A percentile compares a stretch with the other conserved stretches of the same genome.
phyloP scores from a whole-genome alignment of 192 early-diverging fungal species.

The Obelidium mucronatum region DNA sequence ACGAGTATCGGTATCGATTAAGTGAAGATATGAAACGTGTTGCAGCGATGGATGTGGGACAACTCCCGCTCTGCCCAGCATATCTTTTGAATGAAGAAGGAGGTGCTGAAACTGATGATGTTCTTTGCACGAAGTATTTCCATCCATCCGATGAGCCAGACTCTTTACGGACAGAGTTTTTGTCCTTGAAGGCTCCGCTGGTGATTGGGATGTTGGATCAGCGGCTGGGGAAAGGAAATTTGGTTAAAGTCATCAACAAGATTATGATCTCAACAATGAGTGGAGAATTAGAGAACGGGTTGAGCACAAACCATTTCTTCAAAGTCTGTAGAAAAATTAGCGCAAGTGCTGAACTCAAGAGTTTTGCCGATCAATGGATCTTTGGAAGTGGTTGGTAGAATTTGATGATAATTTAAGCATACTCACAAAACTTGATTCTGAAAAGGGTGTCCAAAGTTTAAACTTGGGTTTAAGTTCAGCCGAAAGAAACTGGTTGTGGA shows the following conservation, averaged over 20 bases:
- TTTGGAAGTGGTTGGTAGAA: conserved; percentile 72
- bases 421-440: not conserved
- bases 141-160: conserved; percentile 53
- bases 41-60: conserved; percentile 84
- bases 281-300: conserved; percentile 56
- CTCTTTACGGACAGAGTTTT: conserved; percentile 68
- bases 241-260: conserved; percentile 79
- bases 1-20: conserved; percentile 87
- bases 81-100: conserved; percentile 5
- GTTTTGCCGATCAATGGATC: conserved; percentile 94
- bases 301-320: conserved; percentile 66
- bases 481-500: conserved; percentile 97
- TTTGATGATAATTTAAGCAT: not conserved
- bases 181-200: conserved; percentile 84
- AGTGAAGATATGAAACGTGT: conserved; percentile 86
- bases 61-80: conserved; percentile 81
- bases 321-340: conserved; percentile 86
- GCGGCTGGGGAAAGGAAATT: conserved; percentile 71
- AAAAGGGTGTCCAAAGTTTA: conserved; percentile 80
- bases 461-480: conserved; percentile 84
- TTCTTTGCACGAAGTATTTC: conserved; percentile 48
- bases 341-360: conserved; percentile 72
- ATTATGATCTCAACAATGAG: conserved; percentile 74
- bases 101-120: conserved; percentile 40
- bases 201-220: conserved; percentile 93